phyloP scores from a whole-genome alignment of 1,284 basidiomycete species.

The Leccinum fallax region DNA sequence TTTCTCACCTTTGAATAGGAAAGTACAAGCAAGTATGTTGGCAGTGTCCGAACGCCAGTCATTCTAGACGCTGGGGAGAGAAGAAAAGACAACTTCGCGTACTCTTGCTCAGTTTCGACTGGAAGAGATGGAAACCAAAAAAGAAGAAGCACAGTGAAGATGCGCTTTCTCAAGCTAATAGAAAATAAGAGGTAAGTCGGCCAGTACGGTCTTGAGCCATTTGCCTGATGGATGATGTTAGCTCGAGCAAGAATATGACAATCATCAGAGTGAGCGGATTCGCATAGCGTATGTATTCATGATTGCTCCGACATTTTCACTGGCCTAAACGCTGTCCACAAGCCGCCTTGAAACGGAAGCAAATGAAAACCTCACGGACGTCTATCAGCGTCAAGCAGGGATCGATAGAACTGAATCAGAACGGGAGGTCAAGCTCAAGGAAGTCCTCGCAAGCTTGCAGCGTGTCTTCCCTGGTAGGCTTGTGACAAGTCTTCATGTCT shows the following conservation, averaged over 20 bases:
- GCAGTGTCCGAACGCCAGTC: constrained; percentile 89
- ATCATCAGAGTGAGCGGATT: constrained; percentile 73
- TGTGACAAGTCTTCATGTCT: background rate
- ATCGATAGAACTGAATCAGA: constrained; percentile 87
- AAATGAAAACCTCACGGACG: constrained; percentile 87
- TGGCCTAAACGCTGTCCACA: constrained; percentile 4
- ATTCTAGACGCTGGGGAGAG: constrained; percentile 80
- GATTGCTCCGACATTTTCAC: background rate
- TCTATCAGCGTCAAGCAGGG: constrained; percentile 86
- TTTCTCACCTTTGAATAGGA: constrained; percentile 48
- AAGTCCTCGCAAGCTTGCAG: constrained; percentile 76
- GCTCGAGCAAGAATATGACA: constrained; percentile 74
- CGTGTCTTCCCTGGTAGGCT: constrained; percentile 79
- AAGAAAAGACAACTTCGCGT: constrained; percentile 76
- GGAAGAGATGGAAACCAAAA: constrained; percentile 63
- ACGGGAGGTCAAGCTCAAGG: constrained; percentile 82
- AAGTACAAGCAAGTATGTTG: constrained; percentile 74
- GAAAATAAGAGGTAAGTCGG: constrained; percentile 58
- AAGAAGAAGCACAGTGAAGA: constrained; percentile 67
- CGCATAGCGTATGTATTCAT: constrained; percentile 60
- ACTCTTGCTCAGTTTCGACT: constrained; percentile 72
- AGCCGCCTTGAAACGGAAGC: constrained; percentile 88
- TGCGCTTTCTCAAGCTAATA: constrained; percentile 52
- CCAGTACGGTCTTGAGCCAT: background rate
- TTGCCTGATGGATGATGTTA: constrained; percentile 32